Evolutionary conservation across 2,329 filamentous ascomycete genomes (phyloP).

Genomic region (Fusarium nygamai): DNA sequence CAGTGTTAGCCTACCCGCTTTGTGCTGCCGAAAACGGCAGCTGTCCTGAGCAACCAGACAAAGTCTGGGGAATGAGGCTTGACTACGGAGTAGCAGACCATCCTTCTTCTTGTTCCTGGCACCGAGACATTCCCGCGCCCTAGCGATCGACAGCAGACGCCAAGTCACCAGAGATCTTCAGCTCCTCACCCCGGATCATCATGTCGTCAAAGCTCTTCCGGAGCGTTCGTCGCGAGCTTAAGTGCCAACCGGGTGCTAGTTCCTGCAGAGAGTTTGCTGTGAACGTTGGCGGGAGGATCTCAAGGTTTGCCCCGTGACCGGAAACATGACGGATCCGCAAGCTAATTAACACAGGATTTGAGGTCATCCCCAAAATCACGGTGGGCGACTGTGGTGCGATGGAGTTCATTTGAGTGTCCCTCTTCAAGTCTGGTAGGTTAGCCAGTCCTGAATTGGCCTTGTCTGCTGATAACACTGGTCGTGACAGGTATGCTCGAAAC

Average conservation of each 20-base stretch:
- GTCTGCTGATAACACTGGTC: not conserved
- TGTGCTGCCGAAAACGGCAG: constrained; percentile 3
- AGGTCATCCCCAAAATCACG: not conserved
- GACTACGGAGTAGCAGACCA: no score
- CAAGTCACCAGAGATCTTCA: not conserved
- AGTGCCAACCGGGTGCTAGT: not conserved
- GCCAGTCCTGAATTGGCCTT: not conserved
- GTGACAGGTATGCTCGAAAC: constrained; percentile 3
- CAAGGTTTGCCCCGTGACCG: constrained; percentile 4
- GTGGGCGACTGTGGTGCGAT: not conserved
- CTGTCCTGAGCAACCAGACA: not conserved
- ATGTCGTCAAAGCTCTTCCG: not conserved
- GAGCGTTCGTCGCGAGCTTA: not conserved
- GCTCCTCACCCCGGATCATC: not conserved
- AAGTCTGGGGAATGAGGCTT: constrained; percentile 10
- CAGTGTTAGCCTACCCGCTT: constrained; percentile 9
- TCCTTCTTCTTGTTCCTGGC: not conserved
- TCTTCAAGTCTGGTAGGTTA: not conserved
- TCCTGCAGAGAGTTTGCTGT: not conserved
- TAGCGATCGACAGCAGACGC: not conserved
- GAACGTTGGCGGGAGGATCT: not conserved
- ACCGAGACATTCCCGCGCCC: constrained; percentile 2
- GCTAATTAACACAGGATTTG: not conserved
- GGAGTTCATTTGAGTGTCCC: not conserved
- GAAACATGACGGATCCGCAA: not conserved